Conservation (phyloP, 2,329 filamentous ascomycete species). For the Aspergillus latus region DNA sequence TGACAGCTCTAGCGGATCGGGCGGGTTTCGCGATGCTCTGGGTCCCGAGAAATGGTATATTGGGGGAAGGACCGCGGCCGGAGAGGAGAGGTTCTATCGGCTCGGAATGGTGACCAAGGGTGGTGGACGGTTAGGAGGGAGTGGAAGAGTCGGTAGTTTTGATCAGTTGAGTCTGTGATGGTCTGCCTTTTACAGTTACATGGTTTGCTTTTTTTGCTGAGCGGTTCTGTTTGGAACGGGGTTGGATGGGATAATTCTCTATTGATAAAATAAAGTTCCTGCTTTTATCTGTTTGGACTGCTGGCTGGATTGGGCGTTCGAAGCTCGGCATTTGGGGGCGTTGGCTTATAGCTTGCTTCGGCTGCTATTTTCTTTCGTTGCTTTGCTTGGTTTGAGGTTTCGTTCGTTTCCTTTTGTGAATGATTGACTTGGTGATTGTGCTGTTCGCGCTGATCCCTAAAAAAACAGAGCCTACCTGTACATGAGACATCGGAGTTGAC, state of each 20-base stretch:
- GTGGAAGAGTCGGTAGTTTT: conserved; percentile 47
- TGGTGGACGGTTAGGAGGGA: conserved; percentile 42
- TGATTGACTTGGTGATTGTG: not conserved
- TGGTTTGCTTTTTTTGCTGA: not conserved
- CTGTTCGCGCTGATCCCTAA: not conserved
- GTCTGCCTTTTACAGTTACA: not conserved
- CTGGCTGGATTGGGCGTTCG: not conserved
- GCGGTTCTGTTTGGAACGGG: not conserved
- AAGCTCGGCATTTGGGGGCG: conserved; percentile 2
- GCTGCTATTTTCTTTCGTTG: not conserved
- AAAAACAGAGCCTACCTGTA: not conserved
- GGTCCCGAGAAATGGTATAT: conserved; percentile 54
- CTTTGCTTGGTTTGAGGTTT: not conserved
- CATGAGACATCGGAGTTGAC: not conserved
- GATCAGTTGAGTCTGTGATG: conserved; percentile 51
- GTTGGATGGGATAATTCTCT: not conserved
- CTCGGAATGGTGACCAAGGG: conserved; percentile 50
- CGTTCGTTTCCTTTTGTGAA: not conserved
- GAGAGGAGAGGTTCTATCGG: conserved; percentile 51
- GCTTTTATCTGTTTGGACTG: not conserved
- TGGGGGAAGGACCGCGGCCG: conserved; percentile 48
- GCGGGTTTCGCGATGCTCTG: conserved; percentile 49
- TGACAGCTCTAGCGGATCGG: conserved; percentile 48
- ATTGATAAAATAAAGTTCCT: not conserved
- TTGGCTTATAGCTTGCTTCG: not conserved